Conservation (phyloP, 2,329 filamentous ascomycete genomes). For the Xylariales sp. region DNA sequence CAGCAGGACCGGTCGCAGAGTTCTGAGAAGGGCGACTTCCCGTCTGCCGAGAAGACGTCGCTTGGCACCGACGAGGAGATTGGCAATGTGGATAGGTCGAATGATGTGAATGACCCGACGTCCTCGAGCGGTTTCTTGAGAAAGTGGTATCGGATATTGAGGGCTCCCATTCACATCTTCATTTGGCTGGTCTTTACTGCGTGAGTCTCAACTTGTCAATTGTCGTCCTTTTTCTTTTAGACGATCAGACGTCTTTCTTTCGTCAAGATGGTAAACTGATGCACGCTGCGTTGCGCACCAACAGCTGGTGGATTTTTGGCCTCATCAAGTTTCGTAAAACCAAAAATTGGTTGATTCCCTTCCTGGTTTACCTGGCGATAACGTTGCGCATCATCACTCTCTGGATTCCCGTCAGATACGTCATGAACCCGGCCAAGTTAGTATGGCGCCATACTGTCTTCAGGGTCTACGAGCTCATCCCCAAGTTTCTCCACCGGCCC, state of each 20-base stretch:
- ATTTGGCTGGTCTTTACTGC: slow-evolving; percentile 55
- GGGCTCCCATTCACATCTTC: slow-evolving; percentile 58
- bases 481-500: slow-evolving; percentile 72
- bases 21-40: slow-evolving; percentile 55
- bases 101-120: slow-evolving; percentile 38
- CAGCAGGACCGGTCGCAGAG: slow-evolving; percentile 51
- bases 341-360: slow-evolving; percentile 85
- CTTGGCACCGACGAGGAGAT: slow-evolving; percentile 49
- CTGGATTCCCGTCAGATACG: slow-evolving; percentile 74
- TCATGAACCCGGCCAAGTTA: slow-evolving; percentile 74
- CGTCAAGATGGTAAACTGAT: slow-evolving; percentile 29
- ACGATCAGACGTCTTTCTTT: not conserved
- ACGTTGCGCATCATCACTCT: slow-evolving; percentile 79
- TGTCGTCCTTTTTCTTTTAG: not conserved
- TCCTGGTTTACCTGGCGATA: slow-evolving; percentile 82
- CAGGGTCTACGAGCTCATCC: slow-evolving; percentile 69
- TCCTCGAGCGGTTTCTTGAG: slow-evolving; percentile 40
- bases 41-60: slow-evolving; percentile 48
- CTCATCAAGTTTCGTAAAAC: slow-evolving; percentile 73
- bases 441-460: slow-evolving; percentile 75
- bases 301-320: slow-evolving; percentile 56
- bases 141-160: slow-evolving; percentile 57
- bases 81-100: slow-evolving; percentile 46
- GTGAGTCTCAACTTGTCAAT: slow-evolving; percentile 46
- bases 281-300: slow-evolving; percentile 25